phyloP scores from a whole-genome alignment of 805 yeast genomes.

The Candida bentonensis region DNA sequence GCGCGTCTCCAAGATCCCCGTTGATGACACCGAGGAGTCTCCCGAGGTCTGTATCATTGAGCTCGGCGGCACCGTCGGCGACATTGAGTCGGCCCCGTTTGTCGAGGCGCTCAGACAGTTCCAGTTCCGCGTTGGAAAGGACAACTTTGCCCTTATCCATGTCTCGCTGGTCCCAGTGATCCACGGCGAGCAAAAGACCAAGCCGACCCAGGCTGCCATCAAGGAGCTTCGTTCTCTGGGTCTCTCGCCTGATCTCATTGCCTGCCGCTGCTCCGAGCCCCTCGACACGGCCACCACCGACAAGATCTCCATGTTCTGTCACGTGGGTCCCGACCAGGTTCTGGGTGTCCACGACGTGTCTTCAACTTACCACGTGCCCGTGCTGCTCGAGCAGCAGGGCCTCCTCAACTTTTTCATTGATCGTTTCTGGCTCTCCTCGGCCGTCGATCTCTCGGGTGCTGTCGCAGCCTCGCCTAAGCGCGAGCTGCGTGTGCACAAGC shows the following conservation, averaged over 20 bases:
- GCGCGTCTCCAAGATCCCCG: conserved; percentile 81
- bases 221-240: conserved; percentile 93
- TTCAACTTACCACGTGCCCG: conserved; percentile 95
- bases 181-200: conserved; percentile 97
- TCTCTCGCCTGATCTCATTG: conserved; percentile 90
- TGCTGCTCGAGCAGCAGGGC: conserved; percentile 75
- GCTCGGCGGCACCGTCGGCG: conserved; percentile 99
- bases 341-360: conserved; percentile 93
- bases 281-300: conserved; percentile 77
- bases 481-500: conserved; percentile 21
- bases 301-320: conserved; percentile 97
- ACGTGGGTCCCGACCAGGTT: conserved; percentile 96
- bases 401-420: conserved; percentile 53
- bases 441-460: not conserved
- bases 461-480: not conserved
- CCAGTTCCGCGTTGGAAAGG: conserved; percentile 91
- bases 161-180: conserved; percentile 96
- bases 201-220: conserved; percentile 98
- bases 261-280: conserved; percentile 85
- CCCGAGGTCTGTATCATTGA: conserved; percentile 97
- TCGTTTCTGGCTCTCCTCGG: not conserved
- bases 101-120: conserved; percentile 98
- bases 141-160: conserved; percentile 89
- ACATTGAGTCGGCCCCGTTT: conserved; percentile 96
- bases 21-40: conserved; percentile 70